Evolutionary conservation across 352 stramenopile genomes (phyloP), one percentile per base, ranked within the genome.

Genomic region (Phytophthora crassamura): DNA sequence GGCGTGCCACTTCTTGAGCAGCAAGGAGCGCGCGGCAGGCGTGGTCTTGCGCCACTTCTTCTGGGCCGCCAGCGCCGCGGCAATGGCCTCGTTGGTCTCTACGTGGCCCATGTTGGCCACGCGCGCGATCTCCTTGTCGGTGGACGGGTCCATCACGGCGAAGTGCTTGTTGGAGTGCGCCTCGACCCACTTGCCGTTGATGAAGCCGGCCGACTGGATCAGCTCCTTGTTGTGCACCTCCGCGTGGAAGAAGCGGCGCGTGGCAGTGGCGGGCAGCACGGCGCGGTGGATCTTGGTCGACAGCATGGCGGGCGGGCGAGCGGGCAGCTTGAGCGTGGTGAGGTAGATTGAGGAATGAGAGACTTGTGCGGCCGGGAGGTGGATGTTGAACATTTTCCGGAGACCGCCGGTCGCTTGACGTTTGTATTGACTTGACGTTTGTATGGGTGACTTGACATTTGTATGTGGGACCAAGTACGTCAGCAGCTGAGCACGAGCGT

Each of bases 1-100:
- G 1, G 74, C 83, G 60, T 90, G 55, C 86, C 86, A 96, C 56
- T 94, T 93, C 66, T 94, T 93, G 39, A 96, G 70, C 64, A 96
- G 53, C 32, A 48, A 70, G 8, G 82, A 88, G 53, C 83, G 88
- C 20, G 70, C 55, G 49, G 74, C 67, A 1, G 87, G 77, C 20
- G 80, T 86, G 12, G 78, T 91, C 56, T 60, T 67, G 30, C 58
- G 42, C 89, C 88, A 97, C 30, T 73, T 71, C 33, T 77, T 75
- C 48, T 92, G 86, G 35, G 89, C 90, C 7, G 60, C 55, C 12
- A 84, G 55, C 15, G 91, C 90, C 10, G 79, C 82, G 1, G 65
- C 66, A 63, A 97, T 94, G 41, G 90, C 88, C 14, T 88, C 76
- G 15, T 88, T 35, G 8, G 86, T 90, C 48, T 97, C 88, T 2